A percentile compares a stretch with the other conserved stretches of the same genome.
Evolutionary conservation across 2,329 filamentous ascomycete species (phyloP).

Genomic region (Pseudogymnoascus sp.): DNA sequence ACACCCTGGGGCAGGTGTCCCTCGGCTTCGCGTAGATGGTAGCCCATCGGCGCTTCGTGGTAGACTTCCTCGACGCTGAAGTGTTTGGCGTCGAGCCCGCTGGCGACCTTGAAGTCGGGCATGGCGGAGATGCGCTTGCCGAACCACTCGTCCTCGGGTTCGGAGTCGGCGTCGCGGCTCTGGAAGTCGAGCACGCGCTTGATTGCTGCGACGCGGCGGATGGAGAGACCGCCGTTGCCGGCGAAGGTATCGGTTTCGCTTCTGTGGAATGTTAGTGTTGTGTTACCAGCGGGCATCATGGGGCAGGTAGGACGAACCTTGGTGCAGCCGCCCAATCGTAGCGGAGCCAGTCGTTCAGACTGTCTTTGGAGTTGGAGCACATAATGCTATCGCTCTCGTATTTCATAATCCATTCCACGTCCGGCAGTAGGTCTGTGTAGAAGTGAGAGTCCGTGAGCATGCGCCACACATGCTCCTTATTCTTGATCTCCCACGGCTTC

Average conservation of each 20-base stretch:
- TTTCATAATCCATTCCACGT: slow-evolving; percentile 46
- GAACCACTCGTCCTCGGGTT: slow-evolving; percentile 50
- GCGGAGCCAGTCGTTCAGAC: slow-evolving; percentile 46
- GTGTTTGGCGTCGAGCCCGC: slow-evolving; percentile 31
- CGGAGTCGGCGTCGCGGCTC: slow-evolving; percentile 41
- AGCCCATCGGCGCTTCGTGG: slow-evolving; percentile 46
- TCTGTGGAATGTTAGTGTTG: slow-evolving; percentile 23
- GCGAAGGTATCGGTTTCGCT: slow-evolving; percentile 38
- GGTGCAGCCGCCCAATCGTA: slow-evolving; percentile 48
- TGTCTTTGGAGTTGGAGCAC: slow-evolving; percentile 45
- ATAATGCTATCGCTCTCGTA: slow-evolving; percentile 50
- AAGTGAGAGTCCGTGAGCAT: slow-evolving; percentile 44
- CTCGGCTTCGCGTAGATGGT: slow-evolving; percentile 42
- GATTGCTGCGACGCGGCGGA: slow-evolving; percentile 46
- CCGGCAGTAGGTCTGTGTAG: slow-evolving; percentile 44
- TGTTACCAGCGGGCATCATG: neutral
- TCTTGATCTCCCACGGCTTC: slow-evolving; percentile 37
- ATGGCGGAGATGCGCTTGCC: slow-evolving; percentile 40
- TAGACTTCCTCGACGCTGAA: slow-evolving; percentile 45
- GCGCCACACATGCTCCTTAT: slow-evolving; percentile 41
- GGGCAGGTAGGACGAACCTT: slow-evolving; percentile 31
- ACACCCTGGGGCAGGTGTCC: slow-evolving; percentile 35
- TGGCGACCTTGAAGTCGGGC: slow-evolving; percentile 42
- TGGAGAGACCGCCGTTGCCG: slow-evolving; percentile 47
- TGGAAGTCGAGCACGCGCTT: slow-evolving; percentile 41